Evolutionary conservation across 306 rosid species (phyloP), one percentile per base, ranked within the genome.

Genomic region (Acmispon strigosus): DNA sequence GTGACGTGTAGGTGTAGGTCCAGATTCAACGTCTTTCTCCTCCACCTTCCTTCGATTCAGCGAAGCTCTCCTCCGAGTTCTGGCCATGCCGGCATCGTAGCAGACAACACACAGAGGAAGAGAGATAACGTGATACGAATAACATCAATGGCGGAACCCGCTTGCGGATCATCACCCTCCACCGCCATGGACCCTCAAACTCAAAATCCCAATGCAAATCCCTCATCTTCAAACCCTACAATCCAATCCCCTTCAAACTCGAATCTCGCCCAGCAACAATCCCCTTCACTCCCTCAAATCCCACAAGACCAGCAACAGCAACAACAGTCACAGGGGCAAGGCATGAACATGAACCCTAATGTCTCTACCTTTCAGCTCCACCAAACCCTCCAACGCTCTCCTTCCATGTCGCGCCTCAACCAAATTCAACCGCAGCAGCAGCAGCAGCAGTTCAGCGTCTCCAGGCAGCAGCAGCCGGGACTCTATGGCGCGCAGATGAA

Each of bases 381-480:
- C 24, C 90, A 88, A 69, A 69, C 69, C 45, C 72, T 90, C 12
- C 90, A 86, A 73, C 78, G 96, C 62, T 78, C 96, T 0, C 78
- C 86, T 63, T 88, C 95, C 0, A 67, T 88, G 57, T 75, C 87
- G 3, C 69, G 90, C 44, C 51, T 84, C 70, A 90, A 75, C 56
- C 99, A 94, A 76, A 73, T 89, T 41, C 94, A 90, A 53, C 80
- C 88, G 50, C 87, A 77, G 64, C 86, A 80, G 82, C 96, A 86
- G 71, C 96, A 86, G 49, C 92, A 86, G 36, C 96, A 90, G 61
- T 79, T 79, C 29, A 83, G 90, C 0, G 62, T 82, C 13, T 73
- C 88, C 75, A 78, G 99, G 76, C 96, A 89, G 79, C 96, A 89
- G 79, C 96, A 85, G 60, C 42, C 81, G 0, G 87, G 81, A 7